Conservation (phyloP, 2,329 filamentous ascomycete genomes). For the Aurifilum marmelostoma region DNA sequence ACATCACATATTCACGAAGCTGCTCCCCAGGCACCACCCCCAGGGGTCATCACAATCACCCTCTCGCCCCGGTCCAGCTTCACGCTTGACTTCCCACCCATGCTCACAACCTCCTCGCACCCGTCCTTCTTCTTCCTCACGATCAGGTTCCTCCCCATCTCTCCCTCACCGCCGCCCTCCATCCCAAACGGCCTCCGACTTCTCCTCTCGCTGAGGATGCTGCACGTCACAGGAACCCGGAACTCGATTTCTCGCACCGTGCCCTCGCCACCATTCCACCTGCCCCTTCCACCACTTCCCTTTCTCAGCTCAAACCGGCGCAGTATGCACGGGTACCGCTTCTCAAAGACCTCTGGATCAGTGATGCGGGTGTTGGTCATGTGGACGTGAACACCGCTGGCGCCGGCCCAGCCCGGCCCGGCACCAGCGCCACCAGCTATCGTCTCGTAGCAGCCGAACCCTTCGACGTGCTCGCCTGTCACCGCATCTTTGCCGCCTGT, state of each 20-base stretch:
- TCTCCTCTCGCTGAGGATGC: slow-evolving; percentile 70
- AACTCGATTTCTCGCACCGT: slow-evolving; percentile 74
- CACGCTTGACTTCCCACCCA: slow-evolving; percentile 65
- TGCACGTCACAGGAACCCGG: slow-evolving; percentile 68
- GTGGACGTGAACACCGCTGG: slow-evolving; percentile 40
- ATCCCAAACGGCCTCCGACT: slow-evolving; percentile 75
- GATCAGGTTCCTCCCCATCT: slow-evolving; percentile 73
- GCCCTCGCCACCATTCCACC: slow-evolving; percentile 66
- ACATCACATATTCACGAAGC: neutral
- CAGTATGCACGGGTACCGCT: slow-evolving; percentile 40
- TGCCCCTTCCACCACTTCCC: slow-evolving; percentile 31
- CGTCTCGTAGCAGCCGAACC: slow-evolving; percentile 44
- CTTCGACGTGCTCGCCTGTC: slow-evolving; percentile 34
- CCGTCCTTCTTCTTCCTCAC: slow-evolving; percentile 42
- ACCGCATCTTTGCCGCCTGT: slow-evolving; percentile 37
- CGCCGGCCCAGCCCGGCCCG: slow-evolving; percentile 37
- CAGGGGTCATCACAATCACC: slow-evolving; percentile 64
- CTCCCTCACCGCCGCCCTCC: slow-evolving; percentile 68
- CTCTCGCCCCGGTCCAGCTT: slow-evolving; percentile 61
- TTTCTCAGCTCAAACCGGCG: slow-evolving; percentile 38
- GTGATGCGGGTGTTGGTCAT: slow-evolving; percentile 46
- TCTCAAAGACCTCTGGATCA: slow-evolving; percentile 42
- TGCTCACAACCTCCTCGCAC: slow-evolving; percentile 41
- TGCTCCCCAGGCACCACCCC: slow-evolving; percentile 63
- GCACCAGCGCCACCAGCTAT: slow-evolving; percentile 41